Evolutionary conservation across 306 rosid genomes (phyloP), one percentile per base, ranked within the genome.

Genomic region (Inga oerstediana): DNA sequence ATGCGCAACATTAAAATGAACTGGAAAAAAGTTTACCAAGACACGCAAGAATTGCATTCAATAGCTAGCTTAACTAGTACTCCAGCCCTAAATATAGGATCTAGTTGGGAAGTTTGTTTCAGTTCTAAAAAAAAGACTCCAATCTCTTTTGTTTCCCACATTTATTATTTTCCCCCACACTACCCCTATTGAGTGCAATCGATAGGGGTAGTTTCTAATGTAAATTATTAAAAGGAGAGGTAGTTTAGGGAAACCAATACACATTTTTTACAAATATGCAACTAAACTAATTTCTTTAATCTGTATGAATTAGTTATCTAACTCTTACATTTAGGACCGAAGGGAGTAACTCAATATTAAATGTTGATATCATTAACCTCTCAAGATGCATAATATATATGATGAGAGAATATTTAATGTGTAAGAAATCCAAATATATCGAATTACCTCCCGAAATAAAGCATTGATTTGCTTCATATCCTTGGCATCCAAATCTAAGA

Each of bases 401-500:
- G 35, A 45, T 43, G 20, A 72, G 56, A 44, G 76, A 68, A 68
- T 19, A 68, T 68, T 39, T 27, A 37, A 48, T 8, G 30, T 67
- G 17, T 19, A 70, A 44, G n/a, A 70, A 20, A 14, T 70, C 27
- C 32, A 51, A 71, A 74, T 79, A 62, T 66, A 70, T 74, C 32
- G 61, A 76, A 80, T 84, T 90, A 93, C 99, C 99, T 96, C 99
- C 48, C 90, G 88, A 69, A 96, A 93, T 79, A 96, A 85, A 79
- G 90, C 86, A 73, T 87, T 96, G 71, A 96, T 89, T 91, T 90
- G 91, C 84, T 88, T 92, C 94, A 93, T 90, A 87, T 93, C 99
- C 93, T 93, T 96, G 83, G 92, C 97, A 46, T 94, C 84, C 92
- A 96, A 88, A 69, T 96, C 94, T 76, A 92, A 90, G 86, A 96